Conservation (phyloP, 2,329 filamentous ascomycete species). For the Cytospora leucostoma region DNA sequence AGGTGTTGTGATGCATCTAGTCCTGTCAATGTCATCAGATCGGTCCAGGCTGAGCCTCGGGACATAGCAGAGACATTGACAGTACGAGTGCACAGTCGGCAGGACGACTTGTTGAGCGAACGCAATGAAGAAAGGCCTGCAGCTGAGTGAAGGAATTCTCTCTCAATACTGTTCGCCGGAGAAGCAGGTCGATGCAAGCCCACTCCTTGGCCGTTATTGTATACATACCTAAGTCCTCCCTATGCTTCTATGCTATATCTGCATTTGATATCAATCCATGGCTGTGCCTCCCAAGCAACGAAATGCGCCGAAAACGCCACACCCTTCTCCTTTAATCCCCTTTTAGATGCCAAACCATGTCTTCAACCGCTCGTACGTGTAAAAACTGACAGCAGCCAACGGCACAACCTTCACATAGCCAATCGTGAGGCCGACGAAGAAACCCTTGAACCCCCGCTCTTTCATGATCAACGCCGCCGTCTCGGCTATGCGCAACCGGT, state of each 20-base stretch:
- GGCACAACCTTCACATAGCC: slow-evolving; percentile 94
- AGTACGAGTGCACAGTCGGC: neutral
- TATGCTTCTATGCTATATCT: slow-evolving; percentile 9
- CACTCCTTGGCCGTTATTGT: neutral
- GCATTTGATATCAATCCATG: slow-evolving; percentile 14
- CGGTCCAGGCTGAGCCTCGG: neutral
- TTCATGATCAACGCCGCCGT: slow-evolving; percentile 73
- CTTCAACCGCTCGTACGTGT: slow-evolving; percentile 66
- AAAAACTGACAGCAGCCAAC: slow-evolving; percentile 74
- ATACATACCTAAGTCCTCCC: neutral
- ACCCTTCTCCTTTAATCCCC: neutral
- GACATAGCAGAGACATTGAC: neutral
- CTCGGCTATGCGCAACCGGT: slow-evolving; percentile 73
- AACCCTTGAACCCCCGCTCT: slow-evolving; percentile 77
- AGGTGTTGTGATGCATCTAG: neutral
- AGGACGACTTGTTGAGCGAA: neutral
- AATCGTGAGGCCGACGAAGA: slow-evolving; percentile 91
- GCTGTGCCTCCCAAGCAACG: slow-evolving; percentile 22
- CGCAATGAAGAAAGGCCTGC: neutral
- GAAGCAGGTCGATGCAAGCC: neutral
- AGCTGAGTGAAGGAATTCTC: neutral
- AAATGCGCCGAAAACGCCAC: slow-evolving; percentile 23
- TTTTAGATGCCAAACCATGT: slow-evolving; percentile 64
- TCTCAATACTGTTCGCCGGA: neutral
- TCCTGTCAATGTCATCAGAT: neutral